Conservation (phyloP, 2,329 filamentous ascomycete genomes). For the Biscogniauxia marginata region DNA sequence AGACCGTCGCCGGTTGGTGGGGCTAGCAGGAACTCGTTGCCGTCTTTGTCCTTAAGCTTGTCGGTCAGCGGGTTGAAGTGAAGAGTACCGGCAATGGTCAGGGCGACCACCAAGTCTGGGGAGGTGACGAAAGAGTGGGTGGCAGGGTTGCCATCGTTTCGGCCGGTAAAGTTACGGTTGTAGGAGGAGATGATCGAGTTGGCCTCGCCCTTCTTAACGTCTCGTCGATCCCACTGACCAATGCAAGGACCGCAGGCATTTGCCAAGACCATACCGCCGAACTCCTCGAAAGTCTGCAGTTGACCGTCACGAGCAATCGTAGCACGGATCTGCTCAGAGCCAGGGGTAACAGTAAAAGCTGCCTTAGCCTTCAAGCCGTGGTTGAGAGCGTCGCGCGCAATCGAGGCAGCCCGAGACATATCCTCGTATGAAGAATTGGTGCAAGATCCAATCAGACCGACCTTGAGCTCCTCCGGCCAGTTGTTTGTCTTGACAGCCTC, state of each 20-base stretch:
- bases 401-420: conserved; percentile 90
- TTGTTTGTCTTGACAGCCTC: conserved; percentile 90
- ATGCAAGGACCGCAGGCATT: conserved; percentile 94
- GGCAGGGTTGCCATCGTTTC: conserved; percentile 93
- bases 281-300: conserved; percentile 92
- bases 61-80: conserved; percentile 96
- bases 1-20: conserved; percentile 79
- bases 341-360: conserved; percentile 91
- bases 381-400: conserved; percentile 84
- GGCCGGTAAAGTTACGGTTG: conserved; percentile 99
- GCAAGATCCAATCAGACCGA: conserved; percentile 96
- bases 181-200: conserved; percentile 99
- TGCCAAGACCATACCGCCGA: conserved; percentile 89
- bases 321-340: conserved; percentile 93
- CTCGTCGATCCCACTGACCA: conserved; percentile 90
- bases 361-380: conserved; percentile 94
- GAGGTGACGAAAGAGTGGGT: conserved; percentile 93
- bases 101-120: conserved; percentile 82
- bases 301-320: conserved; percentile 90
- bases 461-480: conserved; percentile 96
- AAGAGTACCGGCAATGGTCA: conserved; percentile 79
- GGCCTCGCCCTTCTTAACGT: conserved; percentile 90
- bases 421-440: conserved; percentile 87
- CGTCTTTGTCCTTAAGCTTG: conserved; percentile 88
- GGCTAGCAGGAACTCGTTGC: conserved; percentile 90